phyloP scores from a whole-genome alignment of 495 filamentous ascomycete genomes.

The Penicillium manginii region DNA sequence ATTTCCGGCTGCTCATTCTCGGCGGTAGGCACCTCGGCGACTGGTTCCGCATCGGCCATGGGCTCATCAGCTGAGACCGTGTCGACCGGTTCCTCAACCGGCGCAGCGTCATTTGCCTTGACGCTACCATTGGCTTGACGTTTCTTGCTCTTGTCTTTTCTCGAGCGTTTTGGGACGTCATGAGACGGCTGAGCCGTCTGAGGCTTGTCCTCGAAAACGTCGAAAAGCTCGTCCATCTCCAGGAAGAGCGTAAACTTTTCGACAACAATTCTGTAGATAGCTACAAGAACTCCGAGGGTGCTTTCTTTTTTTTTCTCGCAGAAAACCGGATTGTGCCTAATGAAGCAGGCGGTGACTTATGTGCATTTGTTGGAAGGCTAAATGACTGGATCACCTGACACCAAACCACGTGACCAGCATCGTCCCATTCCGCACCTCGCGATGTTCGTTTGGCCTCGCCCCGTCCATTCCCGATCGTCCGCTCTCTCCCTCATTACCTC shows the following conservation, averaged over 20 bases:
- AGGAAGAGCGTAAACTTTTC: slow-evolving; percentile 9
- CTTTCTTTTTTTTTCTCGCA: slow-evolving; percentile 21
- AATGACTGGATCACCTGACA: slow-evolving; percentile 15
- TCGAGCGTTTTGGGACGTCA: slow-evolving; percentile 33
- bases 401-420: slow-evolving; percentile 34
- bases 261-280: neutral
- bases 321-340: slow-evolving; percentile 40
- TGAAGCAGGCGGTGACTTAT: slow-evolving; percentile 28
- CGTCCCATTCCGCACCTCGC: slow-evolving; percentile 32
- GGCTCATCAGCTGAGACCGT: slow-evolving; percentile 34
- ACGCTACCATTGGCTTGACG: slow-evolving; percentile 79
- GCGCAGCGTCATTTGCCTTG: slow-evolving; percentile 52
- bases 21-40: slow-evolving; percentile 23
- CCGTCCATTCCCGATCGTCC: slow-evolving; percentile 37
- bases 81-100: slow-evolving; percentile 55
- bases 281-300: neutral
- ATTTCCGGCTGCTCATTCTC: slow-evolving; percentile 54
- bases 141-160: slow-evolving; percentile 67
- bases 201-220: slow-evolving; percentile 76
- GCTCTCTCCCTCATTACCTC: slow-evolving; percentile 32
- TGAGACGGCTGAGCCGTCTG: slow-evolving; percentile 40
- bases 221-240: slow-evolving; percentile 80
- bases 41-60: slow-evolving; percentile 26
- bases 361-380: neutral
- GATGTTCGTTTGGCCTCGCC: slow-evolving; percentile 31